Conservation (phyloP, 1,284 basidiomycete species). For the Agroathelia rolfsii region DNA sequence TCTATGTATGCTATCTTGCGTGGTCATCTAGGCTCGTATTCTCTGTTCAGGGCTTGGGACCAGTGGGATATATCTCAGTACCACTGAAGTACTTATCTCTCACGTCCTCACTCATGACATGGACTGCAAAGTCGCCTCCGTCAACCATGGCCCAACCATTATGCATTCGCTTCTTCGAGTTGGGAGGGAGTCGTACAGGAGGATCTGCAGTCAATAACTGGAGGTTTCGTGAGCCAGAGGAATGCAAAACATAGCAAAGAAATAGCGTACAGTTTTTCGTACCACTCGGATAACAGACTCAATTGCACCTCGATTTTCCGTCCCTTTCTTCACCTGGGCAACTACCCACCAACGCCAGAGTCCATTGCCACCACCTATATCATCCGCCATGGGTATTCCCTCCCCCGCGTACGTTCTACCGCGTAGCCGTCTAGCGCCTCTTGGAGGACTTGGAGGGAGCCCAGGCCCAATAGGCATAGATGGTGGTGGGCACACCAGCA, state of each 20-base stretch:
- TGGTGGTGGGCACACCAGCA: conserved; percentile 41
- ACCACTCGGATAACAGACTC: conserved; percentile 60
- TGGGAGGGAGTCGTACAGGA: conserved; percentile 48
- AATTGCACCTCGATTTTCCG: conserved; percentile 66
- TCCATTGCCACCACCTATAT: conserved; percentile 38
- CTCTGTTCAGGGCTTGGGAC: too few relatives aligned
- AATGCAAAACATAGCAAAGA: conserved; percentile 5
- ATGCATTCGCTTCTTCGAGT: conserved; percentile 43
- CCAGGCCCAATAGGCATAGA: conserved; percentile 40
- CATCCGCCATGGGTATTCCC: conserved; percentile 41
- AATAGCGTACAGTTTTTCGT: conserved; percentile 47
- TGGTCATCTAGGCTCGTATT: too few relatives aligned
- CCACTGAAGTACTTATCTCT: conserved; percentile 64
- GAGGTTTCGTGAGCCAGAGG: conserved; percentile 3
- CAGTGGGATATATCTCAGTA: too few relatives aligned
- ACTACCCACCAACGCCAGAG: conserved; percentile 68
- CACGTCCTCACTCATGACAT: conserved; percentile 54
- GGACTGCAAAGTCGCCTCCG: conserved; percentile 67
- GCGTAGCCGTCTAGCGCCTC: conserved; percentile 52
- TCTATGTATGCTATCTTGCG: too few relatives aligned
- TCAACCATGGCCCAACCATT: conserved; percentile 79
- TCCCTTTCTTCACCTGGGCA: conserved; percentile 73
- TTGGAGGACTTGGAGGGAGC: conserved; percentile 39
- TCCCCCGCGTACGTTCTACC: conserved; percentile 59
- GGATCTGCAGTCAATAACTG: conserved; percentile 46